phyloP scores from a whole-genome alignment of 139 green algal genomes.

The Picochlorum sp. region DNA sequence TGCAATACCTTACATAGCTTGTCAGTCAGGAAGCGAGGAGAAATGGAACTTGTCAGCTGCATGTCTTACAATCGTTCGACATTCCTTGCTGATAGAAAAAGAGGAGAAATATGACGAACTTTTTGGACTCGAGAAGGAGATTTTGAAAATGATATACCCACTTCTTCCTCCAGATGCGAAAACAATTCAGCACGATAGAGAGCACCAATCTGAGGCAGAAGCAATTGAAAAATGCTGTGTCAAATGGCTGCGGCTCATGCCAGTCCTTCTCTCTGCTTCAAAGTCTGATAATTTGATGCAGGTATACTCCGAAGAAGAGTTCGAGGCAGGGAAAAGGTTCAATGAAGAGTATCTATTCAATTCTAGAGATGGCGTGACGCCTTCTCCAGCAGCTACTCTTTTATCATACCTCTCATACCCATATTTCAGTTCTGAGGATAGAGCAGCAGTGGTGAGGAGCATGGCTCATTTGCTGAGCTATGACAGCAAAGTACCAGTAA shows the following conservation, averaged over 20 bases:
- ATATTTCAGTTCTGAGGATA: conserved; percentile 18
- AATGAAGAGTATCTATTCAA: not conserved
- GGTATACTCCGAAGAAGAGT: not conserved
- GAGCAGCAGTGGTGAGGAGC: conserved; percentile 14
- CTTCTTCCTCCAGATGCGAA: conserved; percentile 23
- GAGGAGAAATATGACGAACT: conserved; percentile 1
- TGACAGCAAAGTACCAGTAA: not conserved
- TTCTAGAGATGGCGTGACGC: not conserved
- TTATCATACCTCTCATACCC: conserved; percentile 33
- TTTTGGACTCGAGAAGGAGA: conserved; percentile 19
- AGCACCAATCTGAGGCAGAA: conserved; percentile 9
- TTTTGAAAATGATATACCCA: conserved; percentile 13
- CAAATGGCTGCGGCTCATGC: conserved; percentile 38
- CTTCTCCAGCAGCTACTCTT: conserved; percentile 25
- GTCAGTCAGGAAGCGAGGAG: conserved; percentile 5
- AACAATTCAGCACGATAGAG: not conserved
- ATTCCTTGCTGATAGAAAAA: conserved; percentile 17
- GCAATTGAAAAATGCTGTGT: conserved; percentile 21
- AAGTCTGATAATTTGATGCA: conserved; percentile 3
- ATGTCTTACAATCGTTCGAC: conserved; percentile 32
- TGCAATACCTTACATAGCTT: not conserved
- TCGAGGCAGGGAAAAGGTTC: too few species aligned
- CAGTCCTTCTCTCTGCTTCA: conserved; percentile 10
- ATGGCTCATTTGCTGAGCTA: conserved; percentile 7
- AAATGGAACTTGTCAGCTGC: conserved; percentile 26